These are phyloP conservation scores for Artemisia annua DNA, from an alignment of 129 eudicot species.

Conservation along the genomic window DNA sequence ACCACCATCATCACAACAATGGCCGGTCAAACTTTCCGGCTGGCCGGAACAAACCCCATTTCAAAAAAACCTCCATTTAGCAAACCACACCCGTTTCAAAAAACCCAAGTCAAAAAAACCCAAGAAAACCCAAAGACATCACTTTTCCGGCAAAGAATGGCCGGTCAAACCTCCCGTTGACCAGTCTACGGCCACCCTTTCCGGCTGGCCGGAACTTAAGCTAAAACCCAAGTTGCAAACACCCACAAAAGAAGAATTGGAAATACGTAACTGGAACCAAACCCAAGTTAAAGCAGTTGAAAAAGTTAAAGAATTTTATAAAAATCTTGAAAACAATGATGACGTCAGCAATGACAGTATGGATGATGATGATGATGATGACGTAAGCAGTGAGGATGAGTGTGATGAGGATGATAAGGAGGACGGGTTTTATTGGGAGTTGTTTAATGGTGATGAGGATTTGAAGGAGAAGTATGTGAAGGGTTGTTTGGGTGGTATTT, in stretches of 20 bases:
- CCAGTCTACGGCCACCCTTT: slow-evolving; percentile 23
- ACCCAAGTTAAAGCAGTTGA: slow-evolving; percentile 51
- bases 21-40: too few relatives aligned
- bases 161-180: slow-evolving; percentile 43
- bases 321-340: slow-evolving; percentile 25
- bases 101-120: slow-evolving; percentile 27
- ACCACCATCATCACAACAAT: too few relatives aligned
- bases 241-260: slow-evolving; percentile 47
- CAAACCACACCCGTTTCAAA: slow-evolving; percentile 50
- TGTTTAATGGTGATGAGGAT: slow-evolving; percentile 51
- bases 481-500: slow-evolving; percentile 54
- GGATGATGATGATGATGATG: slow-evolving; percentile 42
- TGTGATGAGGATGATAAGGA: slow-evolving; percentile 32
- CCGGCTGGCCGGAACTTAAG: slow-evolving; percentile 54
- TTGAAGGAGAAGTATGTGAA: slow-evolving; percentile 55
- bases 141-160: slow-evolving; percentile 62
- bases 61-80: slow-evolving; percentile 31
- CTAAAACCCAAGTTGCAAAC: slow-evolving; percentile 31
- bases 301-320: slow-evolving; percentile 37
- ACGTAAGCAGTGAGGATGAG: not conserved
- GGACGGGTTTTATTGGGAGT: slow-evolving; percentile 44
- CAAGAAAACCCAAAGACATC: slow-evolving; percentile 18
- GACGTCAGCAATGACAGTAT: slow-evolving; percentile 27
- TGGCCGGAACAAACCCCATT: slow-evolving; percentile 28
- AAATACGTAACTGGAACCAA: slow-evolving; percentile 30